Base-by-base conservation (phyloP, 129 eudicot genomes). In the Rutidosis leptorrhynchoides region DNA sequence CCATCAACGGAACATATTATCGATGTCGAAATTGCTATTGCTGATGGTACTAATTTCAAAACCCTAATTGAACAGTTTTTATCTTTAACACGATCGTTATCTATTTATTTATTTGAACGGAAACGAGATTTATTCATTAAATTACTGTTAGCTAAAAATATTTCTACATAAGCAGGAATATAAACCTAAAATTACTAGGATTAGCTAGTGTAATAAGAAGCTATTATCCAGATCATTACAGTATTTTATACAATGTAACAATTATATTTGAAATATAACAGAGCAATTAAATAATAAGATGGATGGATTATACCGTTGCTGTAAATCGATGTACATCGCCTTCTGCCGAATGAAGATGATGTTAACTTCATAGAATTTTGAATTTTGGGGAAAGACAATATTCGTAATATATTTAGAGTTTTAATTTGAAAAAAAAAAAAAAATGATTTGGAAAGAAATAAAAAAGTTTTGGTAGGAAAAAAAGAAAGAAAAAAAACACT, bases 311-410 rank as follows among this genome's bases (percentile, higher is more conserved):
- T 73, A 63, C 77, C 70, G 52, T 17, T 33, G n/a, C n/a, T n/a
- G n/a, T n/a, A n/a, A n/a, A n/a, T n/a, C n/a, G 45, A 42, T 63
- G 8, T 14, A 35, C 37, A 35, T 52, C 70, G 37, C 29, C 19
- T 22, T 35, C 57, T 53, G 70, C n/a, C 37, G 54, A 17, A 16
- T 72, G 71, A 72, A 63, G 24, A 35, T 53, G 57, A 40, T 48
- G 68, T 48, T 48, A 7, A 45, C 33, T 45, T 70, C 51, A 46
- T 45, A 2, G 16, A 11, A n/a, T n/a, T n/a, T n/a, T n/a, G 16
- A 40, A 40, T 40, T 40, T 40, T 4, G 42, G 46, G 3, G 46
- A 40, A n/a, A 12, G n/a, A n/a, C n/a, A n/a, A n/a, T n/a, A n/a
- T n/a, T n/a, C n/a, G n/a, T n/a, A n/a, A n/a, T n/a, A n/a, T n/a